Base-by-base conservation (phyloP, 2,329 filamentous ascomycete species). In the Sporothrix luriei region DNA sequence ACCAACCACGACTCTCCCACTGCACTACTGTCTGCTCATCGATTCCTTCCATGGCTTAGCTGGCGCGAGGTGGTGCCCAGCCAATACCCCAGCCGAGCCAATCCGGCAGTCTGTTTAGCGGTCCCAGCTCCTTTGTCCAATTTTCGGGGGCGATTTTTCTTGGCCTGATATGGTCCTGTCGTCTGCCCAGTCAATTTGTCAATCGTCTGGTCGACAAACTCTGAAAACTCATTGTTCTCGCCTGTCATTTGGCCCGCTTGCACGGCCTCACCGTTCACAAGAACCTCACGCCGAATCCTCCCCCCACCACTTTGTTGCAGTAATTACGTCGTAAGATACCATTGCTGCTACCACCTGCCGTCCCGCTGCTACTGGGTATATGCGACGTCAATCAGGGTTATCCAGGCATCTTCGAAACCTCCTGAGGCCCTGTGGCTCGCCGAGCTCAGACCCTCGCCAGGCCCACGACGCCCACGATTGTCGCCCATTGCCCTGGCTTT, bases 311-410 rank as follows among this genome's bases (percentile, higher is more conserved):
- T 57, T 57, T 9, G 10, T 21, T 29, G 13, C 52, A 54, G 46
- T 33, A 26, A 38, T 49, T 13, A 43, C 40, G 4, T 13, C n/a
- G n/a, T n/a, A n/a, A n/a, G 13, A 13, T n/a, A 38, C 52, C n/a
- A 11, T 46, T 38, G 57, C 57, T 62, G 38, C 57, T 57, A 64
- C 62, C 55, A 64, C 40, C 64, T 68, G 71, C 66, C 70, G 54
- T 71, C 49, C 72, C 68, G 61, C 73, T 75, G 74, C 72, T 16
- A 33, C 33, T 33, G 33, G 9, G 33, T 78, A 77, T 78, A 81
- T 83, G 81, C 82, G 79, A 81, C 81, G 80, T 78, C 77, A 81
- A 81, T 82, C 82, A 82, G 80, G 80, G 79, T 80, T 77, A 77
- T 77, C 77, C 75, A 77, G 78, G 76, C 78, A 77, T 78, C 79